Conservation (phyloP, 495 filamentous ascomycete genomes). For the Aspergillus panamensis region DNA sequence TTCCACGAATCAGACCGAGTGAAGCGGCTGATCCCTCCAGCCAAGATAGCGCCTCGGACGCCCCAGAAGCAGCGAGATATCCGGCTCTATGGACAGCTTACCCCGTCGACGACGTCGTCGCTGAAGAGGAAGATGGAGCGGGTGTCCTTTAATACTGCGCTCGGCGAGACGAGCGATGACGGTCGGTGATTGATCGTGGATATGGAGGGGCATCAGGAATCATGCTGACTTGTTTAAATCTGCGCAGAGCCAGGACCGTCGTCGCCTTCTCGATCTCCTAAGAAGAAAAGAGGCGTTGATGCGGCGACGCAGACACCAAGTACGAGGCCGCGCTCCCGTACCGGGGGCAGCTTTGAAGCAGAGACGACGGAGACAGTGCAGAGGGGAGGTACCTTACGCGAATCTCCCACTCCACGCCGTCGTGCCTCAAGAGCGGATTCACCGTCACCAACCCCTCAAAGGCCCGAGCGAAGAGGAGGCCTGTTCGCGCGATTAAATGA, state of each 20-base stretch:
- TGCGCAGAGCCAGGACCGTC: conserved; percentile 4
- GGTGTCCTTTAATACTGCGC: conserved; percentile 6
- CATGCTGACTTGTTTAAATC: not conserved
- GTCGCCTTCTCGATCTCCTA: not conserved
- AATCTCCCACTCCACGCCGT: not conserved
- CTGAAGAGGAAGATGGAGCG: conserved; percentile 4
- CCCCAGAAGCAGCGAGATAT: conserved; percentile 12
- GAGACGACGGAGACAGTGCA: too few species aligned
- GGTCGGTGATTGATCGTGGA: not conserved
- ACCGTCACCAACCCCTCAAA: not conserved
- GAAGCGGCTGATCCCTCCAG: not conserved
- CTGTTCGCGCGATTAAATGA: too few species aligned
- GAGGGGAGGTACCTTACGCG: not conserved
- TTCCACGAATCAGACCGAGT: conserved; percentile 2
- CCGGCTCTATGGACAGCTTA: conserved; percentile 5
- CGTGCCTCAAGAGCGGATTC: not conserved
- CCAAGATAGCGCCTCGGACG: conserved; percentile 5
- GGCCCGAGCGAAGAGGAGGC: not conserved
- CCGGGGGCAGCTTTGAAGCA: not conserved
- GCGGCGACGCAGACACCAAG: not conserved
- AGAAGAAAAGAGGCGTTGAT: not conserved
- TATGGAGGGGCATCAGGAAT: not conserved
- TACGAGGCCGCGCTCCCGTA: not conserved
- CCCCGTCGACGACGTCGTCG: not conserved
- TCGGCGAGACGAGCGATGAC: not conserved